phyloP scores from a whole-genome alignment of 441 rosid genomes.

The Theobroma grandiflorum region DNA sequence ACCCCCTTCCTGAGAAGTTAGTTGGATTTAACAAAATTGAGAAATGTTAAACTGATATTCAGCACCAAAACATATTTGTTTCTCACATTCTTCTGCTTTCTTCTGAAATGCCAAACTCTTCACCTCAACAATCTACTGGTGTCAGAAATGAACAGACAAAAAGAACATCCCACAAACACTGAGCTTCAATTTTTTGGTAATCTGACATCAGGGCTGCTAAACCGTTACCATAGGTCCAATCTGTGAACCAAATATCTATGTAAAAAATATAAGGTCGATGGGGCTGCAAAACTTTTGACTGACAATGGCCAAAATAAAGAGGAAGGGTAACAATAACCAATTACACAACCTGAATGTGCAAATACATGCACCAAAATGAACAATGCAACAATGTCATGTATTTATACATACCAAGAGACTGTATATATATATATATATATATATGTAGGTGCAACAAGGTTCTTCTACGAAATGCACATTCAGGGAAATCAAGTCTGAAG shows the following conservation, averaged over 20 bases:
- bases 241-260: neutral
- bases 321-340: neutral
- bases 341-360: neutral
- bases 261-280: neutral
- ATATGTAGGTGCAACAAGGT: neutral
- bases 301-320: neutral
- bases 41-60: too few species aligned
- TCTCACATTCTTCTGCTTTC: too few species aligned
- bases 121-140: too few species aligned
- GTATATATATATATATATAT: neutral
- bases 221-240: neutral
- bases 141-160: too few species aligned
- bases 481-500: neutral
- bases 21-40: too few species aligned
- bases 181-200: too few species aligned
- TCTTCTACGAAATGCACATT: slow-evolving; percentile 6
- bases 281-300: neutral
- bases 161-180: too few species aligned
- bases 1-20: too few species aligned
- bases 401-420: neutral
- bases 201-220: neutral
- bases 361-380: neutral
- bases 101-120: too few species aligned
- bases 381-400: neutral
- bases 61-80: too few species aligned